phyloP scores from a whole-genome alignment of 345 rosid species.

The Moricandia moricandioides region DNA sequence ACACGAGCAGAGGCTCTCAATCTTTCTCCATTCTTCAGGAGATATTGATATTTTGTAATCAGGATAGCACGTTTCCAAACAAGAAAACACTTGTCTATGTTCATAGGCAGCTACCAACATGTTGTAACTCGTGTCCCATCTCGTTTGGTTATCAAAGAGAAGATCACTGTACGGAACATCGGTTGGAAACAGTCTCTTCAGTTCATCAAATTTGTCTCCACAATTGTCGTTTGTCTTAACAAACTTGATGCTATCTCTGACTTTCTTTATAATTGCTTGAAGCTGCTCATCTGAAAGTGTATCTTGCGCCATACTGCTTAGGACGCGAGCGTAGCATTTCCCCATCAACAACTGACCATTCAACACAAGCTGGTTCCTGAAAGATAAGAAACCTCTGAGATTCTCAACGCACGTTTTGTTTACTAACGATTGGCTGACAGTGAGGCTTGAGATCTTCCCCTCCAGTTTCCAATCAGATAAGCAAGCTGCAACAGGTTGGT shows the following conservation, averaged over 20 bases:
- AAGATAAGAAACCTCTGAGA: slow-evolving; percentile 61
- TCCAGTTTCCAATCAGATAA: slow-evolving; percentile 76
- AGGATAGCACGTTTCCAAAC: slow-evolving; percentile 74
- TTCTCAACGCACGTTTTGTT: slow-evolving; percentile 56
- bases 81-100: slow-evolving; percentile 69
- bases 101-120: slow-evolving; percentile 76
- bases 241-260: slow-evolving; percentile 65
- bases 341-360: slow-evolving; percentile 70
- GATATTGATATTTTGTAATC: slow-evolving; percentile 68
- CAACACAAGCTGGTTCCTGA: slow-evolving; percentile 60
- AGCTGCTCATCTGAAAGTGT: slow-evolving; percentile 40
- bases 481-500: slow-evolving; percentile 59
- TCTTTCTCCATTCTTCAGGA: slow-evolving; percentile 71
- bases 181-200: slow-evolving; percentile 61
- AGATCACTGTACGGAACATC: slow-evolving; percentile 51
- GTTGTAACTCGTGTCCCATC: slow-evolving; percentile 77
- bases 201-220: slow-evolving; percentile 65
- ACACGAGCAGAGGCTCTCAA: slow-evolving; percentile 63
- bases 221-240: slow-evolving; percentile 61
- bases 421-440: slow-evolving; percentile 47
- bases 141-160: slow-evolving; percentile 54
- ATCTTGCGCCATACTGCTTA: slow-evolving; percentile 58
- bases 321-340: slow-evolving; percentile 56
- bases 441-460: slow-evolving; percentile 62
- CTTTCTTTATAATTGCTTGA: slow-evolving; percentile 53